Conservation (phyloP, 2,329 filamentous ascomycete genomes). For the Fusarium nematophilum region DNA sequence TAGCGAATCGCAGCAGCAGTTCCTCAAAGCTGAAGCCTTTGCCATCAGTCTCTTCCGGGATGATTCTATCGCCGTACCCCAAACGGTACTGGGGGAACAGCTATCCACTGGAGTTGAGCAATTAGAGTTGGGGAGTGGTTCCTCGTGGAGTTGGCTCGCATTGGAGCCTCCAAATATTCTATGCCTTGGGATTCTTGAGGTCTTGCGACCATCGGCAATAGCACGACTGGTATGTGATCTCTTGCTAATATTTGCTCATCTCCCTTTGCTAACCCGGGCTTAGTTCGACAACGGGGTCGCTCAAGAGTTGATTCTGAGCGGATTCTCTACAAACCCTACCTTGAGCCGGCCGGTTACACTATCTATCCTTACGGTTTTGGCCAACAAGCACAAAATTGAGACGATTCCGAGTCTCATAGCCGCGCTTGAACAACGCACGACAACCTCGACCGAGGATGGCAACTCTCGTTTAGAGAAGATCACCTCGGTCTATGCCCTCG, state of each 20-base stretch:
- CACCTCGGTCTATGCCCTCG: slow-evolving; percentile 50
- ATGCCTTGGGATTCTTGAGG: slow-evolving; percentile 53
- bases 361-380: slow-evolving; percentile 55
- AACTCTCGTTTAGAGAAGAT: slow-evolving; percentile 40
- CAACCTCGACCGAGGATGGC: slow-evolving; percentile 19
- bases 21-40: slow-evolving; percentile 47
- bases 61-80: slow-evolving; percentile 39
- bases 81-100: slow-evolving; percentile 15
- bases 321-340: slow-evolving; percentile 29
- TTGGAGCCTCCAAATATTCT: slow-evolving; percentile 48
- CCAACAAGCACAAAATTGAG: slow-evolving; percentile 59
- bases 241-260: not conserved
- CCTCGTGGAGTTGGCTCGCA: slow-evolving; percentile 49
- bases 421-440: slow-evolving; percentile 42
- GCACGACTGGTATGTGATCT: slow-evolving; percentile 48
- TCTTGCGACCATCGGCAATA: slow-evolving; percentile 49
- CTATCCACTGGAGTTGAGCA: not conserved
- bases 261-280: slow-evolving; percentile 19
- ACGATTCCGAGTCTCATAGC: slow-evolving; percentile 42
- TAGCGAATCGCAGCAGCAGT: slow-evolving; percentile 51
- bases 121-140: slow-evolving; percentile 21
- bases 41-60: slow-evolving; percentile 53
- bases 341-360: slow-evolving; percentile 44
- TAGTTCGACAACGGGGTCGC: slow-evolving; percentile 53
- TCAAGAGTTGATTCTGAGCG: slow-evolving; percentile 49